Conservation (phyloP, 441 rosid genomes). For the Gossypium davidsonii region DNA sequence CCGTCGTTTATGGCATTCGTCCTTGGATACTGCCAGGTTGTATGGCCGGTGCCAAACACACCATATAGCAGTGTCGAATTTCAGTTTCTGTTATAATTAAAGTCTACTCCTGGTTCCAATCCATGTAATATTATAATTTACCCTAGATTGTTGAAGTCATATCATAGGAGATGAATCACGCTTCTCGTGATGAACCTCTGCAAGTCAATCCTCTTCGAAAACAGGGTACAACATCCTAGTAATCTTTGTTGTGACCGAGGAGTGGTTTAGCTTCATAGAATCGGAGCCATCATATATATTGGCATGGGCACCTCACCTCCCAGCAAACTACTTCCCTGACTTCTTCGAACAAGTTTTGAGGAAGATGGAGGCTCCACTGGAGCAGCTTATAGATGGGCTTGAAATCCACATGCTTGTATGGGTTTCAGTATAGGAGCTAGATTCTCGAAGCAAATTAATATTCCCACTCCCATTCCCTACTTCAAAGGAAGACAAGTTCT, state of each 20-base stretch:
- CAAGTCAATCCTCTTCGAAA: conserved; percentile 14
- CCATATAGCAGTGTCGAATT: no score
- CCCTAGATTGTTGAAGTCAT: no score
- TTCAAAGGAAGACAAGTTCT: conserved; percentile 3
- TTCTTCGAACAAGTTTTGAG: conserved; percentile 23
- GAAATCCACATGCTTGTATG: conserved; percentile 2
- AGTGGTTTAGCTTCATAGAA: conserved; percentile 10
- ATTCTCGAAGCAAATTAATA: conserved; percentile 17
- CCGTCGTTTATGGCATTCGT: no score
- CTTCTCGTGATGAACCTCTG: conserved; percentile 24
- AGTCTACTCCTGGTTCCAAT: no score
- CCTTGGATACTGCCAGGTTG: no score
- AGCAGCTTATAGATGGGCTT: conserved; percentile 18
- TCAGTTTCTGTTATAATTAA: no score
- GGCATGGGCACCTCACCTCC: conserved; percentile 9
- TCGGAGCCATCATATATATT: conserved; percentile 2
- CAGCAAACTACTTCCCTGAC: conserved; percentile 16
- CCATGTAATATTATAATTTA: no score
- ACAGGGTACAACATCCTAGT: conserved; percentile 2
- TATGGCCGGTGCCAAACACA: no score
- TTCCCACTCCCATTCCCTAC: conserved; percentile 32
- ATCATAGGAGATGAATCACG: background rate
- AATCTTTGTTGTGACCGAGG: conserved; percentile 12
- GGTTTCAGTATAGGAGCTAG: conserved; percentile 33
- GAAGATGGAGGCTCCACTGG: conserved; percentile 21